A percentile compares a stretch with the other conserved stretches of the same genome.
Conservation (phyloP, 192 early-diverging fungal genomes). For the Coemansia sp. region DNA sequence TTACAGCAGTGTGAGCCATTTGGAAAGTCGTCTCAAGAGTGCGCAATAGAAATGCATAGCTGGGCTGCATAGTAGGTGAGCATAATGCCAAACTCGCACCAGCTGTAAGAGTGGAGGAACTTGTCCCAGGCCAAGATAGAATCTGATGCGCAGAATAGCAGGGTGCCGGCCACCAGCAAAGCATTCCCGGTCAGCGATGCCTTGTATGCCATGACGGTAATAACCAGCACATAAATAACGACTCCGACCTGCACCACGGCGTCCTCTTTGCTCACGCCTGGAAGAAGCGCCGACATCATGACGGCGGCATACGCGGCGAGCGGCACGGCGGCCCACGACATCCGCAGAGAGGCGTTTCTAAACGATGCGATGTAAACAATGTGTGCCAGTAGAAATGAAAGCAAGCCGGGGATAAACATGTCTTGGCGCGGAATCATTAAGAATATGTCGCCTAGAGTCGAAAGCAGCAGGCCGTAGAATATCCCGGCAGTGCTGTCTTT, state of each 20-base stretch:
- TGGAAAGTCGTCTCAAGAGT: slow-evolving; percentile 2
- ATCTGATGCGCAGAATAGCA: slow-evolving; percentile 47
- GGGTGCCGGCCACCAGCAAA: slow-evolving; percentile 16
- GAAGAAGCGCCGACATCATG: slow-evolving; percentile 19
- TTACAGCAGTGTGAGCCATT: not conserved
- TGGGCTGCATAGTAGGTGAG: slow-evolving; percentile 44
- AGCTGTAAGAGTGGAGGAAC: slow-evolving; percentile 16
- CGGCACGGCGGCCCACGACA: slow-evolving; percentile 26
- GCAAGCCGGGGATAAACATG: slow-evolving; percentile 35
- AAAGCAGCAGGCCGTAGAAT: slow-evolving; percentile 28
- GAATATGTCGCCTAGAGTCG: slow-evolving; percentile 27
- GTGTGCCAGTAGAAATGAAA: slow-evolving; percentile 40
- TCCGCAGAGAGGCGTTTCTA: not conserved
- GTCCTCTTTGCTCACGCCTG: slow-evolving; percentile 21
- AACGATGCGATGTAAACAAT: slow-evolving; percentile 25
- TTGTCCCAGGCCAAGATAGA: slow-evolving; percentile 40
- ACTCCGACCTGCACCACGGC: slow-evolving; percentile 30
- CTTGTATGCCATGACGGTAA: slow-evolving; percentile 33
- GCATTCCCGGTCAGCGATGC: slow-evolving; percentile 22
- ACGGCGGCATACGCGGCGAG: slow-evolving; percentile 11
- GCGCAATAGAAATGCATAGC: slow-evolving; percentile 34
- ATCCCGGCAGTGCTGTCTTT: not conserved
- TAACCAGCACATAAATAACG: slow-evolving; percentile 23
- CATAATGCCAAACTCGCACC: slow-evolving; percentile 42
- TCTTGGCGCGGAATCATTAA: slow-evolving; percentile 31